Percentiles rank a stretch among this genome's conserved stretches.
Conservation (phyloP, 179 eudicot genomes). For the Corrigiola litoralis region DNA sequence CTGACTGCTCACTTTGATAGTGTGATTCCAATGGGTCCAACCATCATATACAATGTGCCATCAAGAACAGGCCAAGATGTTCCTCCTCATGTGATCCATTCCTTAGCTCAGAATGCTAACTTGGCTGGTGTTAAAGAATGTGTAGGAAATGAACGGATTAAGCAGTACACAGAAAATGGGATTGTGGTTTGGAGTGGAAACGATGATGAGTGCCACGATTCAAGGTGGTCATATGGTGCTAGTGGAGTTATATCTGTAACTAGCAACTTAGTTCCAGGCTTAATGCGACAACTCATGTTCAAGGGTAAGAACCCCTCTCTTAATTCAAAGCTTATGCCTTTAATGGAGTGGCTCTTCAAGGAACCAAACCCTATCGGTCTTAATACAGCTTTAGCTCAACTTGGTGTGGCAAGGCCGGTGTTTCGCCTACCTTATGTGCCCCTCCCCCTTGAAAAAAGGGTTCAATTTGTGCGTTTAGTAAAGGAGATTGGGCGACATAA, state of each 20-base stretch:
- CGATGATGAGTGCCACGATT: constrained; percentile 80
- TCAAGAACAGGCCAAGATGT: constrained; percentile 83
- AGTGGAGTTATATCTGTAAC: constrained; percentile 75
- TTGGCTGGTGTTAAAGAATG: constrained; percentile 86
- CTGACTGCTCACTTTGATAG: constrained; percentile 65
- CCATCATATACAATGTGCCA: constrained; percentile 81
- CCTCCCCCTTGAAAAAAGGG: constrained; percentile 60
- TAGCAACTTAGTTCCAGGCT: constrained; percentile 71
- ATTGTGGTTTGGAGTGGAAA: constrained; percentile 84
- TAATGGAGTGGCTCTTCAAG: constrained; percentile 70
- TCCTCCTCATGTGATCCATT: constrained; percentile 55
- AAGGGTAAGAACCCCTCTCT: constrained; percentile 55
- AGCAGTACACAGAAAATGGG: constrained; percentile 48
- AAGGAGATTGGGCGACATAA: constrained; percentile 68
- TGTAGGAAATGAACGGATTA: constrained; percentile 64
- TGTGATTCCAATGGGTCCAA: constrained; percentile 79
- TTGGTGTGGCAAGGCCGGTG: constrained; percentile 77
- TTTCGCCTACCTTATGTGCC: constrained; percentile 84
- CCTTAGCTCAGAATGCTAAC: constrained; percentile 41
- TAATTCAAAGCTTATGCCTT: constrained; percentile 56
- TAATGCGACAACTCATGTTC: constrained; percentile 68
- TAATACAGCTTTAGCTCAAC: constrained; percentile 84
- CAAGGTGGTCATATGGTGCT: constrained; percentile 75
- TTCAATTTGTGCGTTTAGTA: constrained; percentile 67
- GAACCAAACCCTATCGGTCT: constrained; percentile 89